Conservation (phyloP, 257 asterid species). For the Craterostigma plantagineum region DNA sequence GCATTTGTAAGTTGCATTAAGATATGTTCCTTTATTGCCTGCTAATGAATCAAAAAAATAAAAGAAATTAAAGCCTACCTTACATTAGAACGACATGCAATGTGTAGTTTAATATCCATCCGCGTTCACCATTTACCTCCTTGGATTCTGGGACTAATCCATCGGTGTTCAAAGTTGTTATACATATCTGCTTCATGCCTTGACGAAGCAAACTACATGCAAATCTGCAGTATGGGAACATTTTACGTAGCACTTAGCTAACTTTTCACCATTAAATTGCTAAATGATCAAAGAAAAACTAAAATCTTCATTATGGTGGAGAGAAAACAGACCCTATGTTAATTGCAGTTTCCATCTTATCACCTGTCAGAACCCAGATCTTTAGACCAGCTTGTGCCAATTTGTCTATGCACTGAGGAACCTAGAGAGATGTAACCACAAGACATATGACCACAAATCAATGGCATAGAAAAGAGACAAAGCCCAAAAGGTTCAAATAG, state of each 20-base stretch:
- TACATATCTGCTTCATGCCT: slow-evolving; percentile 87
- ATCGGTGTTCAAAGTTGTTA: slow-evolving; percentile 31
- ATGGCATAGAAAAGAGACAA: neutral
- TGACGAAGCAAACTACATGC: slow-evolving; percentile 98
- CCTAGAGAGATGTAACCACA: slow-evolving; percentile 28
- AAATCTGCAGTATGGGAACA: slow-evolving; percentile 30
- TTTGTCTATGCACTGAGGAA: slow-evolving; percentile 96
- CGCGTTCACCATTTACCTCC: slow-evolving; percentile 25
- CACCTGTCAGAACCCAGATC: slow-evolving; percentile 99
- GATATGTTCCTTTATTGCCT: slow-evolving; percentile 72
- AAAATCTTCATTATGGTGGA: slow-evolving; percentile 4
- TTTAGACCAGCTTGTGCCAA: slow-evolving; percentile 97
- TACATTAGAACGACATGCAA: slow-evolving; percentile 4
- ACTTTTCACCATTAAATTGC: slow-evolving; percentile 5
- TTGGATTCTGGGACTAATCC: slow-evolving; percentile 32
- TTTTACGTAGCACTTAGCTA: slow-evolving; percentile 9
- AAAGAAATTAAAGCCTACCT: slow-evolving; percentile 14
- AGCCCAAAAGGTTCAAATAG: neutral
- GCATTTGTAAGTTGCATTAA: slow-evolving; percentile 75
- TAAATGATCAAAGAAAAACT: slow-evolving; percentile 8
- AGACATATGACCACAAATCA: neutral
- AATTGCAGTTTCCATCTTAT: slow-evolving; percentile 99
- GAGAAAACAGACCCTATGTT: slow-evolving; percentile 77
- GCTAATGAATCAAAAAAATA: slow-evolving; percentile 15
- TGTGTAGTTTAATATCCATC: neutral